These are phyloP conservation scores for Fusarium veterinarium DNA, from an alignment of 2,329 filamentous ascomycete genomes.

Conservation along the genomic window DNA sequence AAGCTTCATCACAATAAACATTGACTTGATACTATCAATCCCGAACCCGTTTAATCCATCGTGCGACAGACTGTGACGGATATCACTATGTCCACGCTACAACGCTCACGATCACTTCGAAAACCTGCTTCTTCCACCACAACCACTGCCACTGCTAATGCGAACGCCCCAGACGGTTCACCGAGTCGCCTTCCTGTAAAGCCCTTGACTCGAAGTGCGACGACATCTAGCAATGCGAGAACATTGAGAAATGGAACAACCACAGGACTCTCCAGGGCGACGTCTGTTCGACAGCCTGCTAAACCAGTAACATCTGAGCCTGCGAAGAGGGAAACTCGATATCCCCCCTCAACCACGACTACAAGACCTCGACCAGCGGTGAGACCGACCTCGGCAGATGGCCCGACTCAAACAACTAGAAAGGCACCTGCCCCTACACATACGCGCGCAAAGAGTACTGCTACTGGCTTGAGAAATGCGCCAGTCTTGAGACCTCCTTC, in stretches of 20 bases:
- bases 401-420: slow-evolving; percentile 34
- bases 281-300: slow-evolving; percentile 40
- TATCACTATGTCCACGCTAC: slow-evolving; percentile 56
- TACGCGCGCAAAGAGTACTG: slow-evolving; percentile 49
- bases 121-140: slow-evolving; percentile 49
- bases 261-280: slow-evolving; percentile 29
- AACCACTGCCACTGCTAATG: slow-evolving; percentile 13
- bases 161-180: slow-evolving; percentile 48
- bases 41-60: neutral
- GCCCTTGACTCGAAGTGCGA: slow-evolving; percentile 52
- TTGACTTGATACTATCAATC: slow-evolving; percentile 17
- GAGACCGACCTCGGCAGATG: slow-evolving; percentile 49
- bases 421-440: slow-evolving; percentile 39
- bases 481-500: slow-evolving; percentile 49
- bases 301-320: slow-evolving; percentile 26
- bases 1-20: slow-evolving; percentile 31
- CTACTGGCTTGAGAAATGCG: slow-evolving; percentile 43
- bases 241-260: slow-evolving; percentile 34
- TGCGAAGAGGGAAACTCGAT: slow-evolving; percentile 44
- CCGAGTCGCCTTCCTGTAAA: slow-evolving; percentile 64
- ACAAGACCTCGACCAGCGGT: slow-evolving; percentile 44
- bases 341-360: slow-evolving; percentile 51
- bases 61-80: neutral
- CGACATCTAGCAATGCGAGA: slow-evolving; percentile 42
- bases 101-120: slow-evolving; percentile 62